Evolutionary conservation across 2,329 filamentous ascomycete species (phyloP), one percentile per base, ranked within the genome.

Genomic region (Penicillium decumbens): DNA sequence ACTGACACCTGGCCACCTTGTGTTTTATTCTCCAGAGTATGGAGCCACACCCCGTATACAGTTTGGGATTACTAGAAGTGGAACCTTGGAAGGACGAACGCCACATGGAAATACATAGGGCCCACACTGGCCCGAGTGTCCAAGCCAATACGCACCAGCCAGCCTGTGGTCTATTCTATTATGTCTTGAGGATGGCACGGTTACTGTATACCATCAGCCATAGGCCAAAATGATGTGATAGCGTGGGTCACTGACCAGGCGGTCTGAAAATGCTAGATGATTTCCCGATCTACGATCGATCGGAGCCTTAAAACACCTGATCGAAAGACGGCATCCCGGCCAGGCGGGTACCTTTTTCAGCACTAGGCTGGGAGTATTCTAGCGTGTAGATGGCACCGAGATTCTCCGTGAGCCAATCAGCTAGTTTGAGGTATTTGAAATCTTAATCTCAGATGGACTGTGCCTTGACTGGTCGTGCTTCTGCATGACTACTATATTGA

Each of bases 371-470:
- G 2, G 23, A 35, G 30, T 0, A 44, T 13, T 1, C 13, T 58
- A 50, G 50, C 9, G 39, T 33, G 20, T 10, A 29, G 41, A 47
- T 49, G 35, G 28, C 50, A 59, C 57, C 59, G 59, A 60, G 57
- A 60, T 57, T 49, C 50, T 52, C 59, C 59, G 59, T 55, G 2
- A 4, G 3, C 57, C 57, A 60, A 57, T 60, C 18, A 57, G n/a
- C 37, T 10, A 0, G 41, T 42, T 10, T 9, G 2, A 6, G 3
- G 27, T 7, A 27, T 18, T 27, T 41, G 39, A 27, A 27, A 18
- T 18, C 15, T 18, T 18, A 41, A 35, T 35, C 32, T 35, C 32
- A 18, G n/a, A 12, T 12, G 27, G 29, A 35, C 32, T 10, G 32
- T 20, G 32, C 15, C 7, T 33, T 9, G 1, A 4, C 30, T n/a